A percentile compares a stretch with the other conserved stretches of the same genome.
These are phyloP conservation scores for Salvia miltiorrhiza DNA, from an alignment of 257 asterid genomes.

Conservation along the genomic window DNA sequence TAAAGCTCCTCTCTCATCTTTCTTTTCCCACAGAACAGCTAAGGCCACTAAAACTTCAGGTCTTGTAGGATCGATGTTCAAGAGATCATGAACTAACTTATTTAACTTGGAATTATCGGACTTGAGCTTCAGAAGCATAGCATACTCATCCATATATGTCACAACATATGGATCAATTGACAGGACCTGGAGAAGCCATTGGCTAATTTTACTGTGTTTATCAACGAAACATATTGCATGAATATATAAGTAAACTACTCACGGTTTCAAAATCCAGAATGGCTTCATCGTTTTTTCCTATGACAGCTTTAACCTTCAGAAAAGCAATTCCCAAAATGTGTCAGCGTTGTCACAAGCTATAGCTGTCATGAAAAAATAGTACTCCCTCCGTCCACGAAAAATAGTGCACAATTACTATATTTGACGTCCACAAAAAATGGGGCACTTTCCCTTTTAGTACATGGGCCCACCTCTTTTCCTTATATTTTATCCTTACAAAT, in stretches of 20 bases:
- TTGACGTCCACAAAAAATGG: no score
- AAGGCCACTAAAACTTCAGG: conserved; percentile 96
- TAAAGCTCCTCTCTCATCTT: conserved; percentile 86
- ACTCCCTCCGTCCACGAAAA: no score
- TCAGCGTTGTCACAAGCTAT: conserved; percentile 5
- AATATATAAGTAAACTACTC: conserved; percentile 20
- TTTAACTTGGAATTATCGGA: conserved; percentile 72
- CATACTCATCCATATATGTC: conserved; percentile 98
- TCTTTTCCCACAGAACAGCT: conserved; percentile 90
- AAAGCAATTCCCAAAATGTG: conserved; percentile 14
- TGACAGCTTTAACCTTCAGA: conserved; percentile 78
- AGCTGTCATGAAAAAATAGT: conserved; percentile 4
- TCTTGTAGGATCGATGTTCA: conserved; percentile 75
- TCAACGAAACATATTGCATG: neutral
- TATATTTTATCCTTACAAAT: no score
- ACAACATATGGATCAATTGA: conserved; percentile 74
- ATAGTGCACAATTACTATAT: no score
- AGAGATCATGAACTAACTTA: conserved; percentile 80
- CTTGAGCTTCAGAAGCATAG: conserved; percentile 91
- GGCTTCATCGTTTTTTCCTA: conserved; percentile 91
- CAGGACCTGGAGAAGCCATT: conserved; percentile 63
- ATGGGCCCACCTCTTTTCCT: no score
- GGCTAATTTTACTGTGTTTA: conserved; percentile 5
- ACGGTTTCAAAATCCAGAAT: conserved; percentile 87
- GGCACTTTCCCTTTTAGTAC: no score